Evolutionary conservation across 352 stramenopile genomes (phyloP).

Genomic region (Aphanomyces astaci): DNA sequence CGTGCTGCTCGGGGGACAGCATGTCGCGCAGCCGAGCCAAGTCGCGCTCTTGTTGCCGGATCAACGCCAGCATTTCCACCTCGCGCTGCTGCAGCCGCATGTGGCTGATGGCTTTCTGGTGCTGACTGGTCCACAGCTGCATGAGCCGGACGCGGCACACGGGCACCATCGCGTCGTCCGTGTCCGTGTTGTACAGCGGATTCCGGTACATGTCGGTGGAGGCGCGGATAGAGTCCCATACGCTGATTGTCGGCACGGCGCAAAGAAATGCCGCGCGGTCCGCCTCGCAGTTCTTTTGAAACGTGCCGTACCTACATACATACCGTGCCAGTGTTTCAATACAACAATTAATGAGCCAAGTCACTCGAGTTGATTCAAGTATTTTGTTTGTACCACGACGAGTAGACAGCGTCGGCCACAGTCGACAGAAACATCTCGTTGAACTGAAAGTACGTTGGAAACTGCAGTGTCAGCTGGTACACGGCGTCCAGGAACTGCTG

Average conservation of each 20-base stretch:
- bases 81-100: constrained; percentile 82
- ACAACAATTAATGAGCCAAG: background rate
- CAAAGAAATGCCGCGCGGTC: constrained; percentile 57
- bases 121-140: constrained; percentile 80
- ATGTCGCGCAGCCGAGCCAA: constrained; percentile 56
- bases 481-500: constrained; percentile 98
- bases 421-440: constrained; percentile 90
- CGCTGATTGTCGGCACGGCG: constrained; percentile 60
- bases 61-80: constrained; percentile 75
- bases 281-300: constrained; percentile 84
- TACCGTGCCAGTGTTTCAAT: too few relatives aligned
- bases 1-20: constrained; percentile 47
- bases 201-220: constrained; percentile 78
- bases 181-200: constrained; percentile 58
- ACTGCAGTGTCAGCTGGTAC: constrained; percentile 95
- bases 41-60: constrained; percentile 72
- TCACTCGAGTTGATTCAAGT: background rate
- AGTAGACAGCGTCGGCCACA: constrained; percentile 95
- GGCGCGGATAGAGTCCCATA: constrained; percentile 78
- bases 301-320: constrained; percentile 52
- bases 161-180: constrained; percentile 66
- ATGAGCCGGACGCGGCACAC: constrained; percentile 81
- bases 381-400: constrained; percentile 93
- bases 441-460: constrained; percentile 97
- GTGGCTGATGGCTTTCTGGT: constrained; percentile 82